Evolutionary conservation across 2,329 filamentous ascomycete genomes (phyloP).

Genomic region (Diaporthe sp.): DNA sequence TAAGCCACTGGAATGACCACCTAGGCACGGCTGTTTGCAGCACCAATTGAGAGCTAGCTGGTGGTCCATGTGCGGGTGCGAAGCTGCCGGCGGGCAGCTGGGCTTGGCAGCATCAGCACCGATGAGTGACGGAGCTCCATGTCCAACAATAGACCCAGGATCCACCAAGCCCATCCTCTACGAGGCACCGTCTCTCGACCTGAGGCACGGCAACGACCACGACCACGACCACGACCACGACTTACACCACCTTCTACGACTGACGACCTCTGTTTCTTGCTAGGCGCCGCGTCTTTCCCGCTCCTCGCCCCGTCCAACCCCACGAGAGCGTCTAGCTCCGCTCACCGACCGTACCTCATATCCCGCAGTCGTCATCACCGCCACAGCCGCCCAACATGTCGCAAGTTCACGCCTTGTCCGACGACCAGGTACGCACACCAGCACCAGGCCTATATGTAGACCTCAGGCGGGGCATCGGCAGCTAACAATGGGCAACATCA

Average conservation of each 20-base stretch:
- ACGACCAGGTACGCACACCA: constrained; percentile 83
- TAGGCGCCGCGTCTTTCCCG: background rate
- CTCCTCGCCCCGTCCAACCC: background rate
- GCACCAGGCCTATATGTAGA: background rate
- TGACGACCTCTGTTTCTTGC: background rate
- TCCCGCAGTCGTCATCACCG: constrained; percentile 34
- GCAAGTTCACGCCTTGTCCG: constrained; percentile 92
- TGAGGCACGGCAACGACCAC: constrained; percentile 14
- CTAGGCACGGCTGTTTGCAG: constrained; percentile 20
- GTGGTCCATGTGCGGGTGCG: background rate
- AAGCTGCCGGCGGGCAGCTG: constrained; percentile 22
- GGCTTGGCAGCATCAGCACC: constrained; percentile 24
- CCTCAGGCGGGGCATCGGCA: constrained; percentile 28
- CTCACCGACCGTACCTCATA: constrained; percentile 28
- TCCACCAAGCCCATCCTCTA: constrained; percentile 25
- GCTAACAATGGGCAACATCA: constrained; percentile 30
- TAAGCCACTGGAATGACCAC: no score
- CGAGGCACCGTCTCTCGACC: background rate
- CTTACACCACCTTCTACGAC: constrained; percentile 12
- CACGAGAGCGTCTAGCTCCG: constrained; percentile 21
- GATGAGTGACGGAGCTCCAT: constrained; percentile 29
- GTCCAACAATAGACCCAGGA: constrained; percentile 26
- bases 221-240: constrained; percentile 18
- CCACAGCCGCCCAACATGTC: constrained; percentile 75
- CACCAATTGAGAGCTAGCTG: constrained; percentile 3